phyloP scores from a whole-genome alignment of 495 filamentous ascomycete species.

The Aspergillus bridgeri region DNA sequence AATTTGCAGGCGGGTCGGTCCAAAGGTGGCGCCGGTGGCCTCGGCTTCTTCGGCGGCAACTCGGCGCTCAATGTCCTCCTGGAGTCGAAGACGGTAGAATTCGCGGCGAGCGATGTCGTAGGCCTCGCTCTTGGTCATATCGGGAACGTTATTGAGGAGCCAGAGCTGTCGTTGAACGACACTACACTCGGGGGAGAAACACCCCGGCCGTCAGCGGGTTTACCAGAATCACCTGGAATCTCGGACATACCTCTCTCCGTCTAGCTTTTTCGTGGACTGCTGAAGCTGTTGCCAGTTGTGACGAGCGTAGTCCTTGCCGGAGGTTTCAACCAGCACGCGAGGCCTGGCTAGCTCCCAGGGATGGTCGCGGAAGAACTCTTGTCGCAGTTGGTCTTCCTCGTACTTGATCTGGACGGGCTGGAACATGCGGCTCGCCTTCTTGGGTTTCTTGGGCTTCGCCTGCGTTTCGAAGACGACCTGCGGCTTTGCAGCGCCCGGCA shows the following conservation, averaged over 20 bases:
- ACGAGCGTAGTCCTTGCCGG: slow-evolving; percentile 71
- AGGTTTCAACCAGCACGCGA: slow-evolving; percentile 75
- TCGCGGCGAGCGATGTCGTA: slow-evolving; percentile 88
- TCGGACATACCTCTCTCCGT: slow-evolving; percentile 74
- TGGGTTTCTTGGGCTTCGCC: slow-evolving; percentile 42
- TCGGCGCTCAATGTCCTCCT: slow-evolving; percentile 77
- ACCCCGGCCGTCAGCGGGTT: slow-evolving; percentile 17
- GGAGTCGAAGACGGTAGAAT: slow-evolving; percentile 80
- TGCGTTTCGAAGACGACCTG: slow-evolving; percentile 38
- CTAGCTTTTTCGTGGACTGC: slow-evolving; percentile 75
- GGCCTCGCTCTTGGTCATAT: slow-evolving; percentile 59
- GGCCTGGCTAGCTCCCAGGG: slow-evolving; percentile 96
- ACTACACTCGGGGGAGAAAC: slow-evolving; percentile 42
- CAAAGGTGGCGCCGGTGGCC: slow-evolving; percentile 81
- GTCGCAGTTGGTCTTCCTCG: slow-evolving; percentile 80
- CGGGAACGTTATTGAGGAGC: slow-evolving; percentile 64
- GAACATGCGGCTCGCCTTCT: slow-evolving; percentile 72
- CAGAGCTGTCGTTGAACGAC: slow-evolving; percentile 90
- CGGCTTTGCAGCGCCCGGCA: slow-evolving; percentile 29
- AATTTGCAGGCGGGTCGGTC: slow-evolving; percentile 65
- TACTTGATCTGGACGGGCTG: slow-evolving; percentile 73
- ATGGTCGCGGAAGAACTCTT: slow-evolving; percentile 84
- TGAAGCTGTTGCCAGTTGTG: slow-evolving; percentile 79
- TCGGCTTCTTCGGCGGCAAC: slow-evolving; percentile 87
- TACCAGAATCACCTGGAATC: not conserved